A percentile compares a stretch with the other conserved stretches of the same genome.
phyloP scores from a whole-genome alignment of 805 yeast genomes.

The Zygotorulaspora florentina region DNA sequence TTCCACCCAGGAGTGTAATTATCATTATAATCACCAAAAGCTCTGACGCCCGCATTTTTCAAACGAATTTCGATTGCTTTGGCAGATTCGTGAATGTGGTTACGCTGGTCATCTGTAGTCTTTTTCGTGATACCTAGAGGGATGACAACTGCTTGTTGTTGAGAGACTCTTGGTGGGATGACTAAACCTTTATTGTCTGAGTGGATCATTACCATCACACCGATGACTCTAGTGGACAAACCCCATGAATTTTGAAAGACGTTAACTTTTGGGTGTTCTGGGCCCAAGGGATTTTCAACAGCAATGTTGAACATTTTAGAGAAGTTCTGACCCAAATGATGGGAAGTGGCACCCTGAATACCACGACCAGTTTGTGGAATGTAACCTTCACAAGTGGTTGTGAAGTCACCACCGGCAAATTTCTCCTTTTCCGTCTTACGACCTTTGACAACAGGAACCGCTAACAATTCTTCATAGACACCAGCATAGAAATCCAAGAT shows the following conservation, averaged over 20 bases:
- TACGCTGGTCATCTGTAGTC: conserved; percentile 72
- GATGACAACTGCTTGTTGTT: conserved; percentile 82
- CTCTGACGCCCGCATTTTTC: conserved; percentile 62
- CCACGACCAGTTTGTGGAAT: conserved; percentile 99
- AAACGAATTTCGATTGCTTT: conserved; percentile 62
- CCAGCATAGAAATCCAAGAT: conserved; percentile 83
- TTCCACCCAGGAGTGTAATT: conserved; percentile 99
- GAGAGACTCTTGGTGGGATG: conserved; percentile 95
- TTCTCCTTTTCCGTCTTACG: conserved; percentile 94
- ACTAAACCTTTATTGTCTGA: conserved; percentile 98
- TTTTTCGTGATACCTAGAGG: conserved; percentile 94
- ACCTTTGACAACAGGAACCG: conserved; percentile 97
- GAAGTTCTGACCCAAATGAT: conserved; percentile 95
- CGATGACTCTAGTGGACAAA: conserved; percentile 94
- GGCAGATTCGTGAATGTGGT: conserved; percentile 66
- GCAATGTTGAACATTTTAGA: conserved; percentile 96
- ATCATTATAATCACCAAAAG: conserved; percentile 81
- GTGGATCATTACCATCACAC: conserved; percentile 99
- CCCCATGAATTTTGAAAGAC: conserved; percentile 99
- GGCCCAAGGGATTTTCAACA: conserved; percentile 93
- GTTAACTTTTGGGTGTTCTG: conserved; percentile 76
- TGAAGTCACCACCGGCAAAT: conserved; percentile 96
- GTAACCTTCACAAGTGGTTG: conserved; percentile 95
- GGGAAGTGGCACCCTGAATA: conserved; percentile 98
- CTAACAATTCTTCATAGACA: conserved; percentile 85